Evolutionary conservation across 495 filamentous ascomycete genomes (phyloP), one percentile per base, ranked within the genome.

Genomic region (Penicillium chermesinum): DNA sequence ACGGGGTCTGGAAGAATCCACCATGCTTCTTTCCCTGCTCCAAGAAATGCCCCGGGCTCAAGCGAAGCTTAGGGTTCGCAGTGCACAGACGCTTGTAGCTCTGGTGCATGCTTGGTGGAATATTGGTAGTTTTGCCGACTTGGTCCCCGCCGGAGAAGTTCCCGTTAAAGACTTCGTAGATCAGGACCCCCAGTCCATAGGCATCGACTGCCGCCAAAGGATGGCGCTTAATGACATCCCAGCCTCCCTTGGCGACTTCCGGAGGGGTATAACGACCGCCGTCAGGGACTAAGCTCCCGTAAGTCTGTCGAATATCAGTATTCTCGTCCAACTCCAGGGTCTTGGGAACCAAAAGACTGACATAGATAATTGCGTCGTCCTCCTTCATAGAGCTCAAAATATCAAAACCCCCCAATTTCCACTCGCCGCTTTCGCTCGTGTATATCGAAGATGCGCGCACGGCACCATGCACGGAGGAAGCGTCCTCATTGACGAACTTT

Each of bases 401-500:
- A 53, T 98, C 94, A 47, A 97, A 93, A 7, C 93, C 93, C 3
- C 87, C 89, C 2, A 98, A 70, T 63, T 93, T 96, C 93, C 93
- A 98, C 63, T 97, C 93, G 21, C 93, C 93, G 66, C 93, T 96
- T 63, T 97, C 91, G 63, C 88, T 87, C 12, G 84, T 88, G 61
- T 85, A 97, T 53, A 98, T 78, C 0, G 91, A 95, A 2, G 88
- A 86, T 16, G 85, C 82, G 44, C 88, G 80, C 20, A 97, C 73
- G 50, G 79, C 88, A 32, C 91, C 93, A 57, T 98, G 93, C 3
- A 97, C 81, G 0, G 89, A 95, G 3, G 84, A 75, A 2, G 91
- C 93, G 54, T 97, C 94, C 30, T 87, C 85, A 58, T 97, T 96
- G 57, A 98, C 87, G 57, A 98, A 98, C 59, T 91, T 94, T 35